phyloP scores from a whole-genome alignment of 1,139 yeast species.

The Scheffersomyces cryptocercus region DNA sequence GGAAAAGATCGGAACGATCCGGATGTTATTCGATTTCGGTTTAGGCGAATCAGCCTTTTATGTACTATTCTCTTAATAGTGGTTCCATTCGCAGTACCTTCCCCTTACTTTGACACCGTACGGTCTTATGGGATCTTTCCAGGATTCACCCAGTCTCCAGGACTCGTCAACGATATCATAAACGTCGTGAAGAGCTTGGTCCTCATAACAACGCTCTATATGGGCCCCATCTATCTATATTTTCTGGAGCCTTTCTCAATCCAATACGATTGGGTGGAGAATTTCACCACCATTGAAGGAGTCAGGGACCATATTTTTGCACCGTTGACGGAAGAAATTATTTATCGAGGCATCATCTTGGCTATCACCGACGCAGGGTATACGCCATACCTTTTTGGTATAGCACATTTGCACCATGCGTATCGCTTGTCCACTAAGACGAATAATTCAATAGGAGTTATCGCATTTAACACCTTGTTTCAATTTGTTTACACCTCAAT shows the following conservation, averaged over 20 bases:
- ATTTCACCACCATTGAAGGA: constrained; percentile 46
- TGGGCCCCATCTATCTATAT: constrained; percentile 55
- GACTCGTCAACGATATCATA: constrained; percentile 21
- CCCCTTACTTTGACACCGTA: constrained; percentile 5
- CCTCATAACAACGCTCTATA: constrained; percentile 47
- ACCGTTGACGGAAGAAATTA: constrained; percentile 85
- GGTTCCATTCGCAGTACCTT: constrained; percentile 29
- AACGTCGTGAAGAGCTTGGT: constrained; percentile 25
- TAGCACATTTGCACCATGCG: constrained; percentile 93
- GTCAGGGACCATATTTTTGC: constrained; percentile 72
- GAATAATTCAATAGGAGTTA: constrained; percentile 26
- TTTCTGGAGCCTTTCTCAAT: constrained; percentile 8
- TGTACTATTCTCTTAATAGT: constrained; percentile 27
- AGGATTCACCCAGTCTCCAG: constrained; percentile 21
- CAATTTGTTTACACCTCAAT: constrained; percentile 75
- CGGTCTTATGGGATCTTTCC: constrained; percentile 29
- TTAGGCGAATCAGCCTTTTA: constrained; percentile 26
- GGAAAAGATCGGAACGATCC: constrained; percentile 49
- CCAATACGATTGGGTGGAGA: constrained; percentile 17
- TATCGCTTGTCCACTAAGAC: constrained; percentile 45
- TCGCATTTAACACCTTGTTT: constrained; percentile 44
- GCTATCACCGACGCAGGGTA: constrained; percentile 22
- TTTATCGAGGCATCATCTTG: constrained; percentile 67
- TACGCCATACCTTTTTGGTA: constrained; percentile 77
- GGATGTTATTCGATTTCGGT: constrained; percentile 35